Evolutionary conservation across 352 stramenopile genomes (phyloP), one percentile per base, ranked within the genome.

Genomic region (Globisporangium paddicum): DNA sequence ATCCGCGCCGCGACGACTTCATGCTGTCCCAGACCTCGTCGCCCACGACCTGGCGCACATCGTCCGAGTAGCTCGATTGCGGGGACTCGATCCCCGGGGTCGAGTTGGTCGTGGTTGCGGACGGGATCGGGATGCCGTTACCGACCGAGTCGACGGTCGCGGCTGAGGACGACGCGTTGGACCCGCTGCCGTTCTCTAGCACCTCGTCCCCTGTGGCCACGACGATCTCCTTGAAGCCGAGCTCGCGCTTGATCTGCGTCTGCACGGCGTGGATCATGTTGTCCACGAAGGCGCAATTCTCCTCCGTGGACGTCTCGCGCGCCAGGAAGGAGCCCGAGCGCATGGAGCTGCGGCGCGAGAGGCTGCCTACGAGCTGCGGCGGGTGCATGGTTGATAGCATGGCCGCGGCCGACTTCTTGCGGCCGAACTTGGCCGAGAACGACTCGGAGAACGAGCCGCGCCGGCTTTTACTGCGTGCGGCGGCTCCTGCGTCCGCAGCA

Each of bases 181-280:
- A 45, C 18, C 26, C 46, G 42, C n/a, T n/a, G n/a, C 51, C 48
- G 30, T 56, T 32, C 11, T 61, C 44, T 16, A 56, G 35, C 26
- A 55, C 62, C 35, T 81, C 77, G 44, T 86, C 72, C 18, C 75
- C 69, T 8, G 82, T 82, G n/a, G 79, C 68, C 10, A 92, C 69
- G 1, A 87, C 53, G 55, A 92, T 68, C 54, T 92, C 79, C 7
- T 68, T 65, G 63, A 92, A 92, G 53, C 74, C 72, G 25, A 92
- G 63, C 50, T 92, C 79, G 7, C 71, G 66, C 35, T 72, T 73
- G 47, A 92, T 69, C 28, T 79, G 76, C 28, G 54, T 40, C 63
- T 92, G 82, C 21, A 90, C 78, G 32, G 62, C 61, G 44, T 85
- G 79, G 54, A 92, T 89, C 32, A 89, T 68, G 45, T 73, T 72